Evolutionary conservation across 1,139 yeast species (phyloP).

Genomic region (Hansenula anomala): DNA sequence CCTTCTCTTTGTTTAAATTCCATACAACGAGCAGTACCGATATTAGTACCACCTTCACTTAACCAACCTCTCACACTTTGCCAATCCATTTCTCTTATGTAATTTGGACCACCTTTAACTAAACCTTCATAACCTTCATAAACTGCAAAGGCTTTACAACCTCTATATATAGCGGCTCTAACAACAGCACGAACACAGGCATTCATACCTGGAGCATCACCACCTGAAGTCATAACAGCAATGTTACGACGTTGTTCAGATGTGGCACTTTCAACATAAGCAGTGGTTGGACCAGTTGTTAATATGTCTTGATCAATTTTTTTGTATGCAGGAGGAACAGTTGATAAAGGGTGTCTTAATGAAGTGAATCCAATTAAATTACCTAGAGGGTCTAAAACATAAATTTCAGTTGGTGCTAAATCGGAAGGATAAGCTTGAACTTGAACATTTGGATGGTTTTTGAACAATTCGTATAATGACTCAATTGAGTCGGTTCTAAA

Average conservation of each 20-base stretch:
- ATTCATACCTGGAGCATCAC: slow-evolving; percentile 99
- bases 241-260: slow-evolving; percentile 50
- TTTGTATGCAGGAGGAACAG: slow-evolving; percentile 38
- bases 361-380: slow-evolving; percentile 63
- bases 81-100: slow-evolving; percentile 80
- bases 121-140: slow-evolving; percentile 95
- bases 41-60: slow-evolving; percentile 88
- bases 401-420: slow-evolving; percentile 61
- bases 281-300: slow-evolving; percentile 9
- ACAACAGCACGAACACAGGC: slow-evolving; percentile 94
- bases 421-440: slow-evolving; percentile 52
- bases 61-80: slow-evolving; percentile 91
- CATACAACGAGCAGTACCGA: slow-evolving; percentile 92
- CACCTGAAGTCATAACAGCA: slow-evolving; percentile 97
- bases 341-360: slow-evolving; percentile 50
- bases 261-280: slow-evolving; percentile 11
- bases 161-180: slow-evolving; percentile 78
- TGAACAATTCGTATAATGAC: slow-evolving; percentile 22
- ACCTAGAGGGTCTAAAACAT: slow-evolving; percentile 66
- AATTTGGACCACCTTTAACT: slow-evolving; percentile 71
- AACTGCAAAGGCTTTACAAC: slow-evolving; percentile 93
- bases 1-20: slow-evolving; percentile 84
- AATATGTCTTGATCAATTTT: slow-evolving; percentile 12
- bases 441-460: slow-evolving; percentile 18
- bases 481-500: slow-evolving; percentile 27